A percentile compares a stretch with the other conserved stretches of the same genome.
phyloP scores from a whole-genome alignment of 495 filamentous ascomycete species.

The Jackrogersella minutella region DNA sequence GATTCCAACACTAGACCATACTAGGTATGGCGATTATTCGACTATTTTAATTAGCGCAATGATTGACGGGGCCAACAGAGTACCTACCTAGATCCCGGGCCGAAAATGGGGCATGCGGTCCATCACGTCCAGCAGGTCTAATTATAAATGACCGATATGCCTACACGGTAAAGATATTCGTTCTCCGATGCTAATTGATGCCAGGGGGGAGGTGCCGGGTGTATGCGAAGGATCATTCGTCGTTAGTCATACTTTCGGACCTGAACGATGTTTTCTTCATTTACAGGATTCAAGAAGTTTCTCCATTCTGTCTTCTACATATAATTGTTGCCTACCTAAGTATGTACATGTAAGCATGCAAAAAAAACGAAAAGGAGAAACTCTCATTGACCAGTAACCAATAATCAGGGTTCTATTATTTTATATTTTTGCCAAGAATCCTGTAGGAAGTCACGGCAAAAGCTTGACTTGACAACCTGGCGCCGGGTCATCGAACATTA shows the following conservation, averaged over 20 bases:
- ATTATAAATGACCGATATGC: slow-evolving; percentile 38
- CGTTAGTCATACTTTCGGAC: slow-evolving; percentile 17
- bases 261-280: slow-evolving; percentile 6
- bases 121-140: slow-evolving; percentile 28
- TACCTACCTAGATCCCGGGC: slow-evolving; percentile 33
- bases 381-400: too few species aligned
- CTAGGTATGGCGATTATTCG: too few species aligned
- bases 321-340: neutral
- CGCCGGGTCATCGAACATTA: neutral
- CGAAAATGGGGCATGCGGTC: slow-evolving; percentile 29
- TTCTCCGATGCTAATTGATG: too few species aligned
- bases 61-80: slow-evolving; percentile 30
- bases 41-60: slow-evolving; percentile 25
- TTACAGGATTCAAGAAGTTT: too few species aligned
- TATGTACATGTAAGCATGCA: too few species aligned
- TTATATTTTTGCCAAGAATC: slow-evolving; percentile 27
- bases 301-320: neutral
- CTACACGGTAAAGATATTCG: slow-evolving; percentile 29
- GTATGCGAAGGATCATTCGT: neutral
- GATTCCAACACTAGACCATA: too few species aligned
- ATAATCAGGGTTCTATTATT: too few species aligned
- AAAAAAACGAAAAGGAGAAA: too few species aligned
- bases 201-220: slow-evolving; percentile 4
- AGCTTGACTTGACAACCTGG: slow-evolving; percentile 29
- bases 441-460: slow-evolving; percentile 6